Evolutionary conservation across 306 rosid species (phyloP).

Genomic region (Vigna hirtella): DNA sequence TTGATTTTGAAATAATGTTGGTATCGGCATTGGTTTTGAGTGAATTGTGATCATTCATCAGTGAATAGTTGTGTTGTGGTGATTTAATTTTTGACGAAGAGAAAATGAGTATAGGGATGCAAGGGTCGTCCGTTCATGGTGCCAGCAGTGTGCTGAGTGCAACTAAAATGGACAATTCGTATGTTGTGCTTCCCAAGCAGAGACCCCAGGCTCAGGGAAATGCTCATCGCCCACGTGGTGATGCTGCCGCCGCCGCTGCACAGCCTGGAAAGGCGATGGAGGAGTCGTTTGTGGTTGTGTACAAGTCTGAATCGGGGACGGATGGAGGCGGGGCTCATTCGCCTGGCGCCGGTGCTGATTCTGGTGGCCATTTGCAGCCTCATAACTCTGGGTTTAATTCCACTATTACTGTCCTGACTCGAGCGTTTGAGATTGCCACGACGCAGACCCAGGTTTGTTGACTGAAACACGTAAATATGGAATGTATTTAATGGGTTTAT

Average conservation of each 20-base stretch:
- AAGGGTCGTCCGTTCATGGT: conserved; percentile 81
- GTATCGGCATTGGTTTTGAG: background rate
- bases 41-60: background rate
- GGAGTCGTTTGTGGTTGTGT: conserved; percentile 91
- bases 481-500: conserved; percentile 12
- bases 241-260: conserved; percentile 45
- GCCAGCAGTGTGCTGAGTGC: conserved; percentile 78
- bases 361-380: conserved; percentile 62
- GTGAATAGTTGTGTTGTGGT: conserved; percentile 3
- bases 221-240: conserved; percentile 74
- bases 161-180: conserved; percentile 90
- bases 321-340: conserved; percentile 77
- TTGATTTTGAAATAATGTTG: background rate
- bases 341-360: conserved; percentile 62
- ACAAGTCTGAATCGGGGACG: conserved; percentile 77
- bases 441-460: conserved; percentile 82
- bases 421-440: conserved; percentile 96
- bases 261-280: conserved; percentile 89
- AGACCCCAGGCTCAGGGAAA: conserved; percentile 67
- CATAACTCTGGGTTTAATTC: conserved; percentile 83
- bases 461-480: conserved; percentile 5
- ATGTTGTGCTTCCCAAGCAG: conserved; percentile 83
- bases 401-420: conserved; percentile 74
- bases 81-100: conserved; percentile 15
- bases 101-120: conserved; percentile 68